Evolutionary conservation across 306 rosid genomes (phyloP).

Genomic region (Vigna unguiculata): DNA sequence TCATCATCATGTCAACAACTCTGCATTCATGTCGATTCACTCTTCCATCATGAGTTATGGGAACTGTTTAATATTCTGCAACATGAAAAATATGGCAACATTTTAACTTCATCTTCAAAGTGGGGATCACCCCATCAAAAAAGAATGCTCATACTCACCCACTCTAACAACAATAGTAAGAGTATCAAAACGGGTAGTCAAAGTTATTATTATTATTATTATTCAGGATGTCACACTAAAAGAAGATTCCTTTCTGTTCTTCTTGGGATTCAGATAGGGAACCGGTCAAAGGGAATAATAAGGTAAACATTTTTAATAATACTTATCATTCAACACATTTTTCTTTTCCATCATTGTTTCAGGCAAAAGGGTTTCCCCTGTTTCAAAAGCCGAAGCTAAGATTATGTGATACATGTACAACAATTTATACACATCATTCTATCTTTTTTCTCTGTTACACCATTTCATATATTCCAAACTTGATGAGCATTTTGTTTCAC

Average conservation of each 20-base stretch:
- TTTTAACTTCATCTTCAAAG: constrained; percentile 37
- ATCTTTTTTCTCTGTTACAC: too few species aligned
- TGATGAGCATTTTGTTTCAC: too few species aligned
- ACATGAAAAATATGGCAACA: constrained; percentile 7
- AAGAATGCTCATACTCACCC: background rate
- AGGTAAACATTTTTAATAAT: constrained; percentile 44
- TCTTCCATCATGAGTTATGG: constrained; percentile 20
- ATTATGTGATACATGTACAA: too few species aligned
- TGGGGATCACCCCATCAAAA: background rate
- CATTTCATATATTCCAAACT: too few species aligned
- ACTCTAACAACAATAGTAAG: constrained; percentile 8
- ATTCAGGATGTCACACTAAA: constrained; percentile 33
- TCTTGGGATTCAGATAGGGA: constrained; percentile 42
- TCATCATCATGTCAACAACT: constrained; percentile 43
- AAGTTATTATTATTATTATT: constrained; percentile 33
- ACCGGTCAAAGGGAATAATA: constrained; percentile 47
- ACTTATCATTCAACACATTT: constrained; percentile 43
- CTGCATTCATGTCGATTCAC: constrained; percentile 39
- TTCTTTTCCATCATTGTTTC: constrained; percentile 40
- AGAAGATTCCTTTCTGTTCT: constrained; percentile 43
- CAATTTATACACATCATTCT: too few species aligned
- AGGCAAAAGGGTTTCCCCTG: background rate
- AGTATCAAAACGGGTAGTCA: constrained; percentile 36
- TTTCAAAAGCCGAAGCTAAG: constrained; percentile 26
- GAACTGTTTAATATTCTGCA: constrained; percentile 30